Conservation (phyloP, 495 filamentous ascomycete species). For the Penicillium odoratum region DNA sequence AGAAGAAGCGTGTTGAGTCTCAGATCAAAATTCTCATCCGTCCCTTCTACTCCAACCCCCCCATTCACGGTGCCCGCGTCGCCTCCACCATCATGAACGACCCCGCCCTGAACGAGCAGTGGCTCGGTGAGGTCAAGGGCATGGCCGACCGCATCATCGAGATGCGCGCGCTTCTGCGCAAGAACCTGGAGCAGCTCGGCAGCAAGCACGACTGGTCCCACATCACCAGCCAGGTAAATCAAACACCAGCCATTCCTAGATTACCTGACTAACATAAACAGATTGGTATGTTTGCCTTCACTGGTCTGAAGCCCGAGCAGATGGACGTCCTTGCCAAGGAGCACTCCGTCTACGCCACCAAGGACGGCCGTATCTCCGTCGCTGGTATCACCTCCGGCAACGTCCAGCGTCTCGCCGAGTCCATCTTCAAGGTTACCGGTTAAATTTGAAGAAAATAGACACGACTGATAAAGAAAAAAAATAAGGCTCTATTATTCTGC, state of each 20-base stretch:
- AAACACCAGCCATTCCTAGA: neutral
- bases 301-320: conserved; percentile 86
- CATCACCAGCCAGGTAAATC: conserved; percentile 73
- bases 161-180: conserved; percentile 91
- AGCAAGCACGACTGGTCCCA: conserved; percentile 97
- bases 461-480: conserved; percentile 1
- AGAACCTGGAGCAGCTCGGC: conserved; percentile 89
- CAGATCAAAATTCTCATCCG: conserved; percentile 98
- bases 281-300: conserved; percentile 99
- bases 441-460: conserved; percentile 33
- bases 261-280: neutral
- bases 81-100: conserved; percentile 92
- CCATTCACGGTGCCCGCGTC: conserved; percentile 92
- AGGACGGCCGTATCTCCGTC: conserved; percentile 95
- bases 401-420: conserved; percentile 88
- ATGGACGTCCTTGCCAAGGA: conserved; percentile 93
- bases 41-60: conserved; percentile 97
- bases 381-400: conserved; percentile 94
- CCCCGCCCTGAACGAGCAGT: conserved; percentile 82
- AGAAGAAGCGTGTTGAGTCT: conserved; percentile 95
- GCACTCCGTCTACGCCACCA: conserved; percentile 97
- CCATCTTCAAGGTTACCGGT: conserved; percentile 89
- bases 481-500: neutral
- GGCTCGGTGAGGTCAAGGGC: conserved; percentile 94
- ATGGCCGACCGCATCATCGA: conserved; percentile 99